phyloP scores from a whole-genome alignment of 345 rosid species.

The Gossypium stocksii region DNA sequence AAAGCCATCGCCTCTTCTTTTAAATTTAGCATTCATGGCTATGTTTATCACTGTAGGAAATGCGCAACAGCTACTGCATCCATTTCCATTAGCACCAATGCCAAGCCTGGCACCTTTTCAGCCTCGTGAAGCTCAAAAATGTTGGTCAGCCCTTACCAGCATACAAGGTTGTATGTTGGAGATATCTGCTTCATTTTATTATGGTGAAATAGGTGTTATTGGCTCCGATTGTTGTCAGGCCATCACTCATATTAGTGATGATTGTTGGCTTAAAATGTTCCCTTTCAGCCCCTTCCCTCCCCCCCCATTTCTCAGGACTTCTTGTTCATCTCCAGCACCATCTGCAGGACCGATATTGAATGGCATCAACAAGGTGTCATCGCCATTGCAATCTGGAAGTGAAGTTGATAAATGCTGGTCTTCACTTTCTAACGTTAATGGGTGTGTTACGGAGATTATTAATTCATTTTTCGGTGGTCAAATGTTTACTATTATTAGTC shows the following conservation, averaged over 20 bases:
- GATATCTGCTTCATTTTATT: neutral
- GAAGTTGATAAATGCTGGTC: neutral
- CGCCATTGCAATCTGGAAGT: too few relatives aligned
- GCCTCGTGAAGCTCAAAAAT: neutral
- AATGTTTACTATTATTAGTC: neutral
- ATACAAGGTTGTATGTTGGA: neutral
- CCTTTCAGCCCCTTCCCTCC: neutral
- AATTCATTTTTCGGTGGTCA: neutral
- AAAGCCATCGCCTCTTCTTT: neutral
- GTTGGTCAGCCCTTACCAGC: constrained; percentile 5
- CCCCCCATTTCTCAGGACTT: neutral
- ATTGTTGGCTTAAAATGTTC: constrained; percentile 15
- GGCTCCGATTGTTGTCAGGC: constrained; percentile 12
- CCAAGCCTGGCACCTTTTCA: neutral
- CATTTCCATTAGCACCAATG: neutral
- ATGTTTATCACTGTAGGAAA: neutral
- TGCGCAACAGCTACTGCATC: neutral
- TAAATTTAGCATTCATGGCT: neutral
- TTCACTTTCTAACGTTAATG: neutral
- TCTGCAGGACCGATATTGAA: neutral
- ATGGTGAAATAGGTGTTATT: constrained; percentile 1
- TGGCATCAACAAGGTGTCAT: too few relatives aligned
- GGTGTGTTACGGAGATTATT: neutral
- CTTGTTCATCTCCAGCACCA: neutral
- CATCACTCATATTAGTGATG: neutral